Evolutionary conservation across 1,139 yeast species (phyloP), one percentile per base, ranked within the genome.

Genomic region (Debaryomyces fabryi): DNA sequence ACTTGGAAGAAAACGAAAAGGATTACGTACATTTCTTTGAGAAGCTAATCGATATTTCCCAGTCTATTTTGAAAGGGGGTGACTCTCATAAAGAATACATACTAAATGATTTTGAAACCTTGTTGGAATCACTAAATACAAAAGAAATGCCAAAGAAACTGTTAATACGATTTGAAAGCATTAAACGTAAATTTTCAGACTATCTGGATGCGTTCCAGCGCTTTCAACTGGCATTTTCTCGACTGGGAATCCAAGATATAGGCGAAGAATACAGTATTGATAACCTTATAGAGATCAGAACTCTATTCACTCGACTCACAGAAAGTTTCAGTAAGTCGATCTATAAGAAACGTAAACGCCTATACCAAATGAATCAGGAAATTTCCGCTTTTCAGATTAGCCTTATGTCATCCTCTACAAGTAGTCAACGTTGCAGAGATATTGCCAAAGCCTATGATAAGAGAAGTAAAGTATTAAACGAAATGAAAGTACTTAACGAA

Each of bases 1-100:
- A 49, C 13, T 25, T 49, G 12, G 44, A 43, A 10, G 20, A 40
- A 6, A 51, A 50, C 43, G 46, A 49, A 18, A n/a, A 44, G n/a
- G 55, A 53, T 16, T 43, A 46, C 10, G 42, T 50, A 3, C 23
- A 40, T 15, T 53, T 50, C 23, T 39, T 44, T 27, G 54, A 52
- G 23, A 46, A 41, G 6, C 36, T 52, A n/a, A 42, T 42, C 18
- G 33, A 37, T n/a, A 37, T 41, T 12, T 47, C 52, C 6, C 42
- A 46, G 9, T 21, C 47, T 5, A 30, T 51, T 10, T 33, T 49
- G 4, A 25, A 8, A 8, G 27, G 34, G 13, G 39, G 42, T 7
- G 35, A 38, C 18, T 13, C 29, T 6, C 33, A 47, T 15, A 43
- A 42, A 18, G 27, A 38, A 13, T 23, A 42, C 8, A 37, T 51